Conservation (phyloP, 208 protist genomes). For the Naegleria lovaniensis region DNA sequence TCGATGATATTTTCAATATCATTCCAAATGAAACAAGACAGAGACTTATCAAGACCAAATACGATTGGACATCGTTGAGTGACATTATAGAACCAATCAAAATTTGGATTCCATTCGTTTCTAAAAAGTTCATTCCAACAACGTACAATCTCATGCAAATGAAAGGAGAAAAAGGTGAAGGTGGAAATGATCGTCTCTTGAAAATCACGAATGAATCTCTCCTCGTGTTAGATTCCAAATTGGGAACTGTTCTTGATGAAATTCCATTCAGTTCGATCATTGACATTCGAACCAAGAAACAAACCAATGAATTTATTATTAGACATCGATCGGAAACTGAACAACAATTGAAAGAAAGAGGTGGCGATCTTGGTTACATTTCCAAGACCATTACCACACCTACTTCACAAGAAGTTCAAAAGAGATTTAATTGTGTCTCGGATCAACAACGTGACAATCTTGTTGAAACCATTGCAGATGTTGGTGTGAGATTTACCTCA, state of each 20-base stretch:
- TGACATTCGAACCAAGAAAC: neutral
- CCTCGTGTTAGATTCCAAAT: neutral
- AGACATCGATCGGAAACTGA: neutral
- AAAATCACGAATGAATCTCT: constrained; percentile 8
- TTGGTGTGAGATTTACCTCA: neutral
- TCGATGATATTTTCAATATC: constrained; percentile 25
- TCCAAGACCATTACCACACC: neutral
- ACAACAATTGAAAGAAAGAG: neutral
- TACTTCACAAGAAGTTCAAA: neutral
- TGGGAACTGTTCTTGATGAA: neutral
- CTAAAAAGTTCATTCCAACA: constrained; percentile 22
- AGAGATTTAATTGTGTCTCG: constrained; percentile 5
- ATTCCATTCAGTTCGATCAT: neutral
- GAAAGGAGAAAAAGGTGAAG: neutral
- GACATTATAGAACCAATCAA: constrained; percentile 20
- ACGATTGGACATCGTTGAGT: constrained; percentile 25
- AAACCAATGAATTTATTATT: constrained; percentile 6
- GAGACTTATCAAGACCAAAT: neutral
- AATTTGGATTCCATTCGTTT: constrained; percentile 27
- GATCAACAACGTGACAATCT: constrained; percentile 22
- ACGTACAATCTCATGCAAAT: constrained; percentile 10
- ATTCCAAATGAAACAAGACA: neutral
- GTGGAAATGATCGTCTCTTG: neutral
- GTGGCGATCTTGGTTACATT: constrained; percentile 8
- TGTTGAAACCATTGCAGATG: constrained; percentile 27